Base-by-base conservation (phyloP, 768 basidiomycete genomes). In the Termitomyces sp. region DNA sequence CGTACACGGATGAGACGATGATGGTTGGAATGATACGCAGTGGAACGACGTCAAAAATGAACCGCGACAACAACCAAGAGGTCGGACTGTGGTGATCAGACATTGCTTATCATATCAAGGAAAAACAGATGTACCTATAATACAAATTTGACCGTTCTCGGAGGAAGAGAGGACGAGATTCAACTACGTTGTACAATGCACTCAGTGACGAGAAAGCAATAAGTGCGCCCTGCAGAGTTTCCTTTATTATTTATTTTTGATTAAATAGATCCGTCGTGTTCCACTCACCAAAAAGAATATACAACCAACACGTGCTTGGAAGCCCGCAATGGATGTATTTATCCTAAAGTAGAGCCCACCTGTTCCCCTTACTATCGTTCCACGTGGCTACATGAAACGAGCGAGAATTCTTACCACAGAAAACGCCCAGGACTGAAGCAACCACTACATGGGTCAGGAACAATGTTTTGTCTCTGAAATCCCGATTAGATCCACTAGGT, bases 221-320 rank as follows among this genome's bases (percentile, higher is more conserved):
- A 27, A 98, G 79, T 14, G 94, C 85, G 34, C 94, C 94, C 90
- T 91, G 59, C 7, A 35, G 40, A 53, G 64, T 16, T 63, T 25
- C 8, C 35, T 17, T 46, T 41, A 64, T 45, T 1, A 25, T 42
- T 32, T 23, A 32, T 6, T 3, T 43, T 23, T 30, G 30, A 21
- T 39, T 48, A 12, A 27, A 8, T 12, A 12, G 47, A 27, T 27
- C 1, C 14, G 23, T 59, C 30, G 17, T 46, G 45, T 12, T 35
- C 35, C 16, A 55, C 27, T 63, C 61, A 90, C 90, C 64, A 97
- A 68, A 83, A 98, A 98, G 79, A 98, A 97, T 41, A 98, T 71
- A 61, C 89, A 91, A 30, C 95, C 95, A n/a, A 98, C 81, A 30
- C 95, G 81, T 37, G 88, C 89, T 68, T 97, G 94, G 78, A 97